Evolutionary conservation across 768 basidiomycete species (phyloP).

Genomic region (Xerocomellus intermedius): DNA sequence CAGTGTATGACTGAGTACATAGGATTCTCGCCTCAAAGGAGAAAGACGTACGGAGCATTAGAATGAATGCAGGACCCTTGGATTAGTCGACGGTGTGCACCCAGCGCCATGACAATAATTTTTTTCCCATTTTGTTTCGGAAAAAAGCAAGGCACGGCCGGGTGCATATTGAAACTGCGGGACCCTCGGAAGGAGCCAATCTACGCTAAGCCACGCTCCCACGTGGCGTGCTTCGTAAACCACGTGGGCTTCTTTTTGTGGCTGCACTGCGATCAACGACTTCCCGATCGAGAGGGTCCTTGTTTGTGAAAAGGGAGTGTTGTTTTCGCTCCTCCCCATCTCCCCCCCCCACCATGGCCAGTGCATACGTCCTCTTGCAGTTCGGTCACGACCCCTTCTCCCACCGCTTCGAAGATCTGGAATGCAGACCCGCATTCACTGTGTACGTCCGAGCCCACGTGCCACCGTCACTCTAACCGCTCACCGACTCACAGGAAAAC

Average conservation of each 20-base stretch:
- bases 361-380: conserved; percentile 54
- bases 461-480: neutral
- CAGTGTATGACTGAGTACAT: conserved; percentile 40
- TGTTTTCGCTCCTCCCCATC: conserved; percentile 16
- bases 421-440: conserved; percentile 63
- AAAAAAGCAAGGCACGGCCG: neutral
- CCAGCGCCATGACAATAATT: neutral
- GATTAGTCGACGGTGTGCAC: too few species aligned
- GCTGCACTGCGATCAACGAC: conserved; percentile 29
- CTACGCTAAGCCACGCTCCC: conserved; percentile 23
- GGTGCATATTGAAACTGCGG: conserved; percentile 11
- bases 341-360: conserved; percentile 33
- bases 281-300: conserved; percentile 42
- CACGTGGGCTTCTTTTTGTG: conserved; percentile 33
- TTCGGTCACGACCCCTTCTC: conserved; percentile 63
- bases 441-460: conserved; percentile 46
- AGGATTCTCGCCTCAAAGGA: neutral
- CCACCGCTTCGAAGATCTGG: conserved; percentile 60
- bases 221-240: conserved; percentile 35
- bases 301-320: conserved; percentile 38
- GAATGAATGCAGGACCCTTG: neutral
- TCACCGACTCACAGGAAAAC: conserved; percentile 19
- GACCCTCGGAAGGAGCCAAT: conserved; percentile 10
- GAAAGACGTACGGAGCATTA: neutral
- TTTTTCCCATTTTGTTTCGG: neutral